phyloP scores from a whole-genome alignment of 1,139 yeast genomes.

The Pichia sp. region DNA sequence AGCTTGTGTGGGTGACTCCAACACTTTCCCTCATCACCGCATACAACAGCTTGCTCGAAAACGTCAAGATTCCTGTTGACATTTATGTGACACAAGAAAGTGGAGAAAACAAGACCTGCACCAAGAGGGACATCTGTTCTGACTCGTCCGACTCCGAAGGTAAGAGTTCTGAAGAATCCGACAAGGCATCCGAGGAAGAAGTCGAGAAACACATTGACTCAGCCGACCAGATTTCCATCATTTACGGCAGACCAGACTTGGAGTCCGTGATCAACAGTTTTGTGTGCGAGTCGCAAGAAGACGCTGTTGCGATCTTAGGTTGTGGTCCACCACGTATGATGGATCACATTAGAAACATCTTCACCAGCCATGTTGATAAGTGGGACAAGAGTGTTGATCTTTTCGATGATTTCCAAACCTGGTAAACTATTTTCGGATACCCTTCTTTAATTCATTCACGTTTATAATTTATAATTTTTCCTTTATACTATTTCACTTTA shows the following conservation, averaged over 20 bases:
- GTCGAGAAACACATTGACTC: too few species aligned
- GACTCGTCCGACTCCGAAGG: not conserved
- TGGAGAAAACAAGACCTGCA: too few species aligned
- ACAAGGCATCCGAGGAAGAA: too few species aligned
- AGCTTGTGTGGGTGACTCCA: constrained; percentile 18
- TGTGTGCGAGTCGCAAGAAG: constrained; percentile 36
- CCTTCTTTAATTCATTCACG: too few species aligned
- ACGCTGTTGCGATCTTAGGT: constrained; percentile 39
- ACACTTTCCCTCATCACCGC: constrained; percentile 8
- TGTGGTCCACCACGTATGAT: constrained; percentile 47
- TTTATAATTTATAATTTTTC: too few species aligned
- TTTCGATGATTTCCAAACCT: too few species aligned
- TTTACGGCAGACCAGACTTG: constrained; percentile 44
- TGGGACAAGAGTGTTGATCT: constrained; percentile 24
- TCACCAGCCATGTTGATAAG: constrained; percentile 12
- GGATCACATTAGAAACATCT: constrained; percentile 34
- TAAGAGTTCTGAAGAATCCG: not conserved
- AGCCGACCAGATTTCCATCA: constrained; percentile 28
- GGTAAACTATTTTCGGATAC: too few species aligned
- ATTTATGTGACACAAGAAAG: constrained; percentile 20
- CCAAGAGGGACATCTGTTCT: constrained; percentile 6
- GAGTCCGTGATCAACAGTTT: constrained; percentile 34
- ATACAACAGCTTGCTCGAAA: constrained; percentile 7
- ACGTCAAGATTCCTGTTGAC: constrained; percentile 11
- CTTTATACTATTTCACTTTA: too few species aligned